Evolutionary conservation across 345 rosid genomes (phyloP), one percentile per base, ranked within the genome.

Genomic region (thale cress (Arabidopsis thaliana)): DNA sequence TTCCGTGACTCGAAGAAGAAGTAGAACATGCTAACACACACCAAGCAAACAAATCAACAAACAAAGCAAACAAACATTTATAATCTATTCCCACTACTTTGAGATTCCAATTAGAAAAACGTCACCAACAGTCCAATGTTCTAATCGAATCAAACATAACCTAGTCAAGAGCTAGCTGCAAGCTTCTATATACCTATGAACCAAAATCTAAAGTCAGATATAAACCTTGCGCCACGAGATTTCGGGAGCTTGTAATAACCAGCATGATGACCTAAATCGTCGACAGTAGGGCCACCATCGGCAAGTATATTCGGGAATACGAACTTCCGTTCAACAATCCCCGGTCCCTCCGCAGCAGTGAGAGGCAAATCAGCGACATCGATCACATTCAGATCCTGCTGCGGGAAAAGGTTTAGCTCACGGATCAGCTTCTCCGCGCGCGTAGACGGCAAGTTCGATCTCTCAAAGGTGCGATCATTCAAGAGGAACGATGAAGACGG

Each of bases 1-100:
- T 73, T 75, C 46, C 99, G 87, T n/a, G 99, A 93, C 79, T 96
- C 99, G 71, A 93, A 96, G 87, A 96, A 91, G 85, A 96, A 96
- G 85, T 96, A 96, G 71, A 96, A 96, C 91, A 96, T 72, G 81
- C 99, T 93, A 79, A 68, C 7, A 79, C 61, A 70, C 68, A 76
- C 70, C 48, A 74, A 67, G 5, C 42, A 7, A 58, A 57, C n/a
- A 57, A 23, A 36, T 13, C 4, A 65, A 24, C 28, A 58, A 50
- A 13, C 65, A 75, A 46, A 64, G 23, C 34, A 55, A 46, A n/a
- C 48, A 66, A 42, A 13, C 42, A 51, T 30, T 10, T 4, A 7
- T 37, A 6, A 63, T 49, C 32, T 8, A 60, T n/a, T 7, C 20
- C 6, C 58, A 45, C 9, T 6, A 12, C 16, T 56, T 44, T 11